Evolutionary conservation across 371 early-diverging fungal genomes (phyloP).

Genomic region (Mucor circinelloides): DNA sequence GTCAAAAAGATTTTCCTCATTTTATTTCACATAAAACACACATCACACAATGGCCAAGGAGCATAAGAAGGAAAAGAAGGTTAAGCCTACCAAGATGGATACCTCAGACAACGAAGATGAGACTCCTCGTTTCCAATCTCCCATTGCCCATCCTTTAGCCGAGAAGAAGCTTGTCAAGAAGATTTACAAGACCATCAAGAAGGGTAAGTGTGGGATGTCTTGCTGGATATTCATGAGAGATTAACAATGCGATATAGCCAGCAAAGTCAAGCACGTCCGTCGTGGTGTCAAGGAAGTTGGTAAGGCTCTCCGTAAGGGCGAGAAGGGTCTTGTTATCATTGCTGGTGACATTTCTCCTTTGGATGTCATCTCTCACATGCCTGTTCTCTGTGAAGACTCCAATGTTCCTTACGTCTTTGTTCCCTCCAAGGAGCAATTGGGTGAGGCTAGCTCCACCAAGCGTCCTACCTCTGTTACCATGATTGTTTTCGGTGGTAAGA

Average conservation of each 20-base stretch:
- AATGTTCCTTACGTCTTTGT: conserved; percentile 96
- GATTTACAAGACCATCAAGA: conserved; percentile 89
- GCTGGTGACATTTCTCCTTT: conserved; percentile 97
- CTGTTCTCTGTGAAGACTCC: conserved; percentile 96
- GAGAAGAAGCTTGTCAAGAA: conserved; percentile 91
- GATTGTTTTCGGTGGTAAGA: conserved; percentile 83
- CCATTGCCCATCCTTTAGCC: conserved; percentile 94
- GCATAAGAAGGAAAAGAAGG: conserved; percentile 55
- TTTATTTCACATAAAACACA: background rate
- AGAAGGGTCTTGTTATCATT: conserved; percentile 93
- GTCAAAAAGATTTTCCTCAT: background rate
- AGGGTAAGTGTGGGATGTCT: conserved; percentile 60
- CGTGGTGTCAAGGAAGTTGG: conserved; percentile 98
- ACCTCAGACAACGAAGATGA: conserved; percentile 32
- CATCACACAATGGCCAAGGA: conserved; percentile 26
- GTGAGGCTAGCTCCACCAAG: conserved; percentile 90
- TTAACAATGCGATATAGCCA: conserved; percentile 58
- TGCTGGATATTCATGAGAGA: background rate
- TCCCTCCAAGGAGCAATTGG: conserved; percentile 92
- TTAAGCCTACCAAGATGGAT: conserved; percentile 33
- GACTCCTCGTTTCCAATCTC: conserved; percentile 54
- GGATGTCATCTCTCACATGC: conserved; percentile 97
- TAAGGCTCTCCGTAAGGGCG: conserved; percentile 93
- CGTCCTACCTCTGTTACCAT: conserved; percentile 93
- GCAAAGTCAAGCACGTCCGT: conserved; percentile 88